Evolutionary conservation across 2,329 filamentous ascomycete genomes (phyloP).

Genomic region (Ramularia collo-cygni): DNA sequence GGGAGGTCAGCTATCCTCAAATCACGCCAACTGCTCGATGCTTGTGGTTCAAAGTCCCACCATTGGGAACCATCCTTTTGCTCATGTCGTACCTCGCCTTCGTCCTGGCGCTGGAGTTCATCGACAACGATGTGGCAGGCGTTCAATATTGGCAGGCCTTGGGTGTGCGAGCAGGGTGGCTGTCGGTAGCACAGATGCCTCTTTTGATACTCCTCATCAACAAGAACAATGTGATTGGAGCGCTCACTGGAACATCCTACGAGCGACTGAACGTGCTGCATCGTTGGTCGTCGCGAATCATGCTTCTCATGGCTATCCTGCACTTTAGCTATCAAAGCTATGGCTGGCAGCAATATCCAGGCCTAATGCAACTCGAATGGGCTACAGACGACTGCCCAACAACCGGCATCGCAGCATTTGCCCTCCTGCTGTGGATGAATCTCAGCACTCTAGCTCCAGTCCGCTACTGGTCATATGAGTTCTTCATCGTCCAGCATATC

Average conservation of each 20-base stretch:
- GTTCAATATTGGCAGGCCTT: constrained; percentile 24
- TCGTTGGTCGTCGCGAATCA: constrained; percentile 31
- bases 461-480: constrained; percentile 22
- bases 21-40: constrained; percentile 20
- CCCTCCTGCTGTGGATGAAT: constrained; percentile 26
- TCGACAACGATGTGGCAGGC: constrained; percentile 18
- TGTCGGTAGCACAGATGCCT: constrained; percentile 33
- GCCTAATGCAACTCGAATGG: constrained; percentile 22
- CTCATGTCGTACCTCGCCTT: constrained; percentile 22
- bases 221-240: constrained; percentile 32
- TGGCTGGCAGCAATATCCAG: constrained; percentile 18
- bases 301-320: constrained; percentile 27
- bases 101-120: constrained; percentile 24
- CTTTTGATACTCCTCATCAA: constrained; percentile 35
- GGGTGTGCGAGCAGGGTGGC: constrained; percentile 31
- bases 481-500: constrained; percentile 32
- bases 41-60: constrained; percentile 20
- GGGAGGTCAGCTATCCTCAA: constrained; percentile 32
- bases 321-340: constrained; percentile 25
- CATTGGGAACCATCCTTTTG: constrained; percentile 21
- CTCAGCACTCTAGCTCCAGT: constrained; percentile 23
- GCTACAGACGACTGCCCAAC: constrained; percentile 20
- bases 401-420: constrained; percentile 26
- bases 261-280: constrained; percentile 31
- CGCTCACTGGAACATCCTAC: constrained; percentile 27